These are phyloP conservation scores for Fusarium bulbicola DNA, from an alignment of 2,329 filamentous ascomycete genomes.

Conservation along the genomic window DNA sequence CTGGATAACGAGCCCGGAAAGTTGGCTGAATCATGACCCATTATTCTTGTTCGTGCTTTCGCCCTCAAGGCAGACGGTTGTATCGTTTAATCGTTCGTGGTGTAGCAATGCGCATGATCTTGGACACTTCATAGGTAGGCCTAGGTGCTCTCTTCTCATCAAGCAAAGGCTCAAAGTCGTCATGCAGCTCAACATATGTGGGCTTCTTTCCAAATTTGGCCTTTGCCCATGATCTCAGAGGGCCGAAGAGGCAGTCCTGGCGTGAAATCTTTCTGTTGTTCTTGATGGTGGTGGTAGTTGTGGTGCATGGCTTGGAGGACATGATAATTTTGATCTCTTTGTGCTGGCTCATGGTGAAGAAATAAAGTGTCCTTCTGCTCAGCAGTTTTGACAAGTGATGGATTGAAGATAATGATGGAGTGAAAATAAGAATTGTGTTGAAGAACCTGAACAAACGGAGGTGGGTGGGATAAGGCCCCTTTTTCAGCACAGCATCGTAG, in stretches of 20 bases:
- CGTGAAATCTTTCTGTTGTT: constrained; percentile 4
- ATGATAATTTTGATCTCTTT: constrained; percentile 32
- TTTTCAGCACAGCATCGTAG: constrained; percentile 15
- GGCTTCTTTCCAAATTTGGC: constrained; percentile 3
- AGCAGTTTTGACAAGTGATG: neutral
- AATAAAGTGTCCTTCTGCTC: constrained; percentile 1
- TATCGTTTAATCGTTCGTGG: constrained; percentile 50
- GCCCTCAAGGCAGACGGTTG: constrained; percentile 39
- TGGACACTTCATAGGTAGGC: constrained; percentile 54
- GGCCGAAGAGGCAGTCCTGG: constrained; percentile 18
- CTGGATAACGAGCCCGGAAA: no score
- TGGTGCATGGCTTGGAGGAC: neutral
- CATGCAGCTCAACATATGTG: neutral
- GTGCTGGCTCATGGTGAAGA: constrained; percentile 16
- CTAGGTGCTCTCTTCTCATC: constrained; percentile 20
- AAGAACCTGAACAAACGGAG: no score
- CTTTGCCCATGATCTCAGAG: constrained; percentile 23
- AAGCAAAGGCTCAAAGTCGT: constrained; percentile 39
- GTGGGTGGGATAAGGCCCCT: constrained; percentile 1
- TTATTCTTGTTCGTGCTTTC: neutral
- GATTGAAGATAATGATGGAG: neutral
- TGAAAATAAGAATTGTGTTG: neutral
- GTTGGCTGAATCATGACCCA: neutral
- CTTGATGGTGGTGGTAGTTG: neutral
- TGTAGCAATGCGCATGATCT: constrained; percentile 55